phyloP scores from a whole-genome alignment of 352 stramenopile genomes.

The Globisporangium perplexum region DNA sequence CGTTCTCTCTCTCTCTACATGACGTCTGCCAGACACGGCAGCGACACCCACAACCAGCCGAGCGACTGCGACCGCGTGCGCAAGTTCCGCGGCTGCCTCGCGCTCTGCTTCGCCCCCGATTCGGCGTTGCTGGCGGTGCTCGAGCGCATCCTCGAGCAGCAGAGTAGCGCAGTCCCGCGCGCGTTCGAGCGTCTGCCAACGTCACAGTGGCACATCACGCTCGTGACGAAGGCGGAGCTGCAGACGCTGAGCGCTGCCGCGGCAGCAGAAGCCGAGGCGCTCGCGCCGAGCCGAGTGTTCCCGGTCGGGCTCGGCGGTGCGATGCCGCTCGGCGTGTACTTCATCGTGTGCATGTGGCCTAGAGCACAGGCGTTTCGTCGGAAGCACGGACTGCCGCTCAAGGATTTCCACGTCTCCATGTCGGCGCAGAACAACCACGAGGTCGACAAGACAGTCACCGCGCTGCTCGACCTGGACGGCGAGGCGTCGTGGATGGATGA shows the following conservation, averaged over 20 bases:
- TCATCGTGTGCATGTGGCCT: slow-evolving; percentile 58
- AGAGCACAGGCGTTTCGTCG: slow-evolving; percentile 37
- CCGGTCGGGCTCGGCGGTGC: slow-evolving; percentile 31
- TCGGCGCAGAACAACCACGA: slow-evolving; percentile 36
- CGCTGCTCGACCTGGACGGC: slow-evolving; percentile 16
- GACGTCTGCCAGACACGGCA: background rate
- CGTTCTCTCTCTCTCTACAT: background rate
- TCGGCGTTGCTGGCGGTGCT: slow-evolving; percentile 13
- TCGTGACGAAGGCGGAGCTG: slow-evolving; percentile 52
- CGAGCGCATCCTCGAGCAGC: background rate
- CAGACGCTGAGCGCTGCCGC: slow-evolving; percentile 15
- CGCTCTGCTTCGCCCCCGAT: slow-evolving; percentile 17
- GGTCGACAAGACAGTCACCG: slow-evolving; percentile 39
- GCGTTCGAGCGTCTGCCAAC: slow-evolving; percentile 12
- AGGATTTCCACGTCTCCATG: slow-evolving; percentile 53
- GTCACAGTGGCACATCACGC: slow-evolving; percentile 49
- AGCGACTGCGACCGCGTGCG: slow-evolving; percentile 5
- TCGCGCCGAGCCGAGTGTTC: slow-evolving; percentile 28
- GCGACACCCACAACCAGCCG: background rate
- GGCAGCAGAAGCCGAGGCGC: slow-evolving; percentile 22
- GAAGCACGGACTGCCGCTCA: slow-evolving; percentile 29
- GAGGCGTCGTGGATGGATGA: slow-evolving; percentile 8
- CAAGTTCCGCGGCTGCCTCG: slow-evolving; percentile 32
- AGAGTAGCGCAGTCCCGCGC: background rate
- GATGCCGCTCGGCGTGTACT: slow-evolving; percentile 25